Conservation (phyloP, 352 stramenopile genomes). For the Globisporangium viniferum region DNA sequence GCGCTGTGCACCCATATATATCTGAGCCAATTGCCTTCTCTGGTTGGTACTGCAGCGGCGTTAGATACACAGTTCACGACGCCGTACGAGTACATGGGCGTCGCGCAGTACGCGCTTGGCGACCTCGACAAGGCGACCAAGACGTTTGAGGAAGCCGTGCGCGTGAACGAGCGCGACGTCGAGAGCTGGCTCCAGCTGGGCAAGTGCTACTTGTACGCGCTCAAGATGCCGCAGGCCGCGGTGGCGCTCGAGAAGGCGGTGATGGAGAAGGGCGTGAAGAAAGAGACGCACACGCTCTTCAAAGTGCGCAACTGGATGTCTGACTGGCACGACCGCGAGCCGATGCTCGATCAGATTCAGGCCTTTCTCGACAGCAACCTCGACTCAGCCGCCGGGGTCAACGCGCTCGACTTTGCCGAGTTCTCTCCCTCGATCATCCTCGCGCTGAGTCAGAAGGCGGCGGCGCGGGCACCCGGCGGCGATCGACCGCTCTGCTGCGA, state of each 20-base stretch:
- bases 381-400: slow-evolving; percentile 13
- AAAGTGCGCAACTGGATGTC: slow-evolving; percentile 73
- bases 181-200: slow-evolving; percentile 67
- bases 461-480: too few relatives aligned
- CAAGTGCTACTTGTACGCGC: slow-evolving; percentile 63
- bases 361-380: slow-evolving; percentile 24
- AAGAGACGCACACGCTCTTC: slow-evolving; percentile 42
- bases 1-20: not conserved
- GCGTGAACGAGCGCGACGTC: slow-evolving; percentile 41
- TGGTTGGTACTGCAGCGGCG: not conserved
- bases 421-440: slow-evolving; percentile 27
- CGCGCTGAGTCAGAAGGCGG: slow-evolving; percentile 16
- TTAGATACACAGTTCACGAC: slow-evolving; percentile 36
- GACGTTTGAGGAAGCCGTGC: slow-evolving; percentile 57
- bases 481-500: slow-evolving; percentile 18
- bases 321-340: slow-evolving; percentile 57
- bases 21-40: not conserved
- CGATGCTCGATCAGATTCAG: slow-evolving; percentile 36
- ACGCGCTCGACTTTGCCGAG: slow-evolving; percentile 50
- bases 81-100: slow-evolving; percentile 64
- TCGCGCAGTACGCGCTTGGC: slow-evolving; percentile 68
- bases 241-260: slow-evolving; percentile 48
- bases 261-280: slow-evolving; percentile 29
- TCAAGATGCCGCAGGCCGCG: slow-evolving; percentile 39
- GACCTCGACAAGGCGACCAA: slow-evolving; percentile 49